Base-by-base conservation (phyloP, 139 green algal species). In the Chlamydomonas sphaeroides region DNA sequence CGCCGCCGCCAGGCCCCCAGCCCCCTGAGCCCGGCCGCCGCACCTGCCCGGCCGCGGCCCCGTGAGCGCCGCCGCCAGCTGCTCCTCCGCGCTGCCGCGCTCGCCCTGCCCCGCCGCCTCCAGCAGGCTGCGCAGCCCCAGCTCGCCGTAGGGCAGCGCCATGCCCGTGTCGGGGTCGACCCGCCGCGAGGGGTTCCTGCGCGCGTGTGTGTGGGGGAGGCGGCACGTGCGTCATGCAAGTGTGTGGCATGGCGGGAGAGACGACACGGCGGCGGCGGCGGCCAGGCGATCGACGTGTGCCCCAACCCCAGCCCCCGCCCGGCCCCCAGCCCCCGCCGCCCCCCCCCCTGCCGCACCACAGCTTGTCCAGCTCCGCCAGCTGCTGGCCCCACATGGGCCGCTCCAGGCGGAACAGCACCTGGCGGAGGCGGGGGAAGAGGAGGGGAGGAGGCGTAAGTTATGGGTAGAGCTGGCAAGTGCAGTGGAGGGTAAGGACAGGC, bases 351-450 rank as follows among this genome's bases (percentile, higher is more conserved):
- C n/a, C n/a, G n/a, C 74, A 80, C 83, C 83, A 87, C 67, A 80
- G 80, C 59, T 80, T 76, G 14, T 83, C 36, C 79, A 90, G 85
- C 36, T 75, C 73, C 7, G 66, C 42, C 39, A 91, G 72, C 14
- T 68, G 73, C n/a, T 71, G 38, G 53, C 38, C 28, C 86, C 86
- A 90, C 42, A 83, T 83, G 28, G 89, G 86, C 66, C 76, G 41
- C 66, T 90, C 89, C 11, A 61, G 23, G 4, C 69, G 28, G 57
- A 93, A 87, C 79, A 93, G 83, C 8, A 66, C 65, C n/a, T 36
- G 30, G n/a, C 32, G 45, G 45, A 14, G 45, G 45, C 45, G 45
- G 45, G 45, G 45, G 45, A 14, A 53, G 45, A 14, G 45, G 11
- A 53, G 45, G 45, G 45, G 11, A n/a, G n/a, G n/a, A n/a, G n/a